Conservation (phyloP, 345 rosid species). For the Chamaenerion angustifolium region DNA sequence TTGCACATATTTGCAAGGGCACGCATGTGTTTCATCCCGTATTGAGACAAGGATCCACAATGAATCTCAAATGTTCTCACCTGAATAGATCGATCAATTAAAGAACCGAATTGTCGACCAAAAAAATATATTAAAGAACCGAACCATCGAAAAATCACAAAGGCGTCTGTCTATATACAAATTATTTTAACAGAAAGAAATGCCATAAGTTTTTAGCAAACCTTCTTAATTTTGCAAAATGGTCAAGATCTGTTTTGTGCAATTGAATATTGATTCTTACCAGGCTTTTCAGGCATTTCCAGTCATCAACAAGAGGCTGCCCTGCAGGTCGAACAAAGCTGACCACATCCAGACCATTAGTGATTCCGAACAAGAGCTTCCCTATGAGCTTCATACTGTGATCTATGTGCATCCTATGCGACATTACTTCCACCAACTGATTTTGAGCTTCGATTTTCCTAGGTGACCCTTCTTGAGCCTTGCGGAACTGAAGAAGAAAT, state of each 20-base stretch:
- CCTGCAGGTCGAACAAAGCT: no score
- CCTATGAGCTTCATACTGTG: slow-evolving; percentile 18
- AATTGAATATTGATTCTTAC: slow-evolving; percentile 8
- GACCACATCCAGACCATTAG: slow-evolving; percentile 10
- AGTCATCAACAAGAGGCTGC: slow-evolving; percentile 31
- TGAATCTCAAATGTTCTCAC: slow-evolving; percentile 17
- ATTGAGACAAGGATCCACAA: slow-evolving; percentile 19
- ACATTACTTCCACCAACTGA: slow-evolving; percentile 14
- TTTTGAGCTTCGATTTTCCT: slow-evolving; percentile 29
- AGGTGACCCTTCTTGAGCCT: slow-evolving; percentile 19
- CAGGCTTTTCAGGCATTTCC: slow-evolving; percentile 33
- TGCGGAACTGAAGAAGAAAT: slow-evolving; percentile 16
- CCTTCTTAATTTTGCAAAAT: neutral
- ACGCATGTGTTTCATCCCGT: slow-evolving; percentile 25
- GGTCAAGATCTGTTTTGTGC: no score
- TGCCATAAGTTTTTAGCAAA: neutral
- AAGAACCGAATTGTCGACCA: no score
- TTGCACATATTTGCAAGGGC: slow-evolving; percentile 33
- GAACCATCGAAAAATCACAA: no score
- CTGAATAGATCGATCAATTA: no score
- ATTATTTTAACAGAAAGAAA: neutral
- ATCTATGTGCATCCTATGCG: slow-evolving; percentile 24
- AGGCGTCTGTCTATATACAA: no score
- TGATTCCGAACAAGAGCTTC: slow-evolving; percentile 11
- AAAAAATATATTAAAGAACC: no score